phyloP scores from a whole-genome alignment of 164 flowering plant species.

The Aristolochia fimbriata region DNA sequence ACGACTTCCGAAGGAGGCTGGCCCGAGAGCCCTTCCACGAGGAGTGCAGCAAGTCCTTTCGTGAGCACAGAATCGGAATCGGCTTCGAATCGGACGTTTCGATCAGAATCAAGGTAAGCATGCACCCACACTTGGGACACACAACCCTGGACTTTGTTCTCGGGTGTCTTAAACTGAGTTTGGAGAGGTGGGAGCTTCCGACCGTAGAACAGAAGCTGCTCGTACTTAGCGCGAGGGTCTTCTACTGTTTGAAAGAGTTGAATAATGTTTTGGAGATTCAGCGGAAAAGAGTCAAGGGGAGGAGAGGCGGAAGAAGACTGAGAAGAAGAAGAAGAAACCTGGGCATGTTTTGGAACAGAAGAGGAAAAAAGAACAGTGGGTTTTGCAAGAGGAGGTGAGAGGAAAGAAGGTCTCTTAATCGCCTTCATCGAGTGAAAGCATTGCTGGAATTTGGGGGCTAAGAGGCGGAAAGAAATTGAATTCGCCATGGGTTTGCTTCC shows the following conservation, averaged over 20 bases:
- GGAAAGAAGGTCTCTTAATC: constrained; percentile 15
- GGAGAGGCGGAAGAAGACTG: constrained; percentile 32
- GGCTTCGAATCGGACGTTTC: constrained; percentile 64
- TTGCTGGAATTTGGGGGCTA: constrained; percentile 26
- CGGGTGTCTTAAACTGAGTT: constrained; percentile 43
- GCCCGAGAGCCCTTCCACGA: constrained; percentile 79
- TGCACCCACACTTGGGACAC: constrained; percentile 98
- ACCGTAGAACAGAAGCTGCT: constrained; percentile 76
- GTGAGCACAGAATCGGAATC: constrained; percentile 91
- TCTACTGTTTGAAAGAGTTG: constrained; percentile 76
- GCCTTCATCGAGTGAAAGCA: constrained; percentile 8
- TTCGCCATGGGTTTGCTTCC: constrained; percentile 16
- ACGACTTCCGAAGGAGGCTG: constrained; percentile 51
- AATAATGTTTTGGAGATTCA: constrained; percentile 71
- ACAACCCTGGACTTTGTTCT: constrained; percentile 88
- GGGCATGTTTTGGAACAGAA: constrained; percentile 1
- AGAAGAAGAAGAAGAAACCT: constrained; percentile 7
- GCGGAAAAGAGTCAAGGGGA: constrained; percentile 51
- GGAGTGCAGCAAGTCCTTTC: constrained; percentile 91
- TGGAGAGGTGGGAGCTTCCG: constrained; percentile 48
- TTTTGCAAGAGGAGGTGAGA: constrained; percentile 11
- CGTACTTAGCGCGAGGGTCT: constrained; percentile 73
- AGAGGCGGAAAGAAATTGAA: constrained; percentile 27
- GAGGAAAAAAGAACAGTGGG: constrained; percentile 9
- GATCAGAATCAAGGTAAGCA: constrained; percentile 51